Conservation (phyloP, 2,329 filamentous ascomycete species). For the Lachnellula occidentalis region DNA sequence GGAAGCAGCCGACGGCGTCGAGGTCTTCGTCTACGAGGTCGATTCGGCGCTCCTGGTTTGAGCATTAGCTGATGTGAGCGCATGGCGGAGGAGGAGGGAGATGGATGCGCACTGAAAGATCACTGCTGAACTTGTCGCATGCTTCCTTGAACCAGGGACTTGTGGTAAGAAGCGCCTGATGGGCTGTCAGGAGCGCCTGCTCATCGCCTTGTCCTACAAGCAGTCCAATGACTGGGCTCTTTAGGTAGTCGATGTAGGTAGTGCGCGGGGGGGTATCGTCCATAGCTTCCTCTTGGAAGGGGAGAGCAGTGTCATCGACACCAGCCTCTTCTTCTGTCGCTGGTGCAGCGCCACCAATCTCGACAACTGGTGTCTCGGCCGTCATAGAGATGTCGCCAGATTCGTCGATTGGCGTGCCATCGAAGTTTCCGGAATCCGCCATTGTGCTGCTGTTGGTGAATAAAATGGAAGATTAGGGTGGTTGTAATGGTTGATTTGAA, state of each 20-base stretch:
- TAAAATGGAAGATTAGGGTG: not conserved
- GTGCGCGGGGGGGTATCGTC: constrained; percentile 18
- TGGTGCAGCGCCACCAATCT: constrained; percentile 19
- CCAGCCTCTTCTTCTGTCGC: not conserved
- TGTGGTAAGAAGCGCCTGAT: constrained; percentile 68
- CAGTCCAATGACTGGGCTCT: constrained; percentile 64
- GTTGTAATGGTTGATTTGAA: not conserved
- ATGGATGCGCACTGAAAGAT: constrained; percentile 47
- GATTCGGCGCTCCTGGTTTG: constrained; percentile 55
- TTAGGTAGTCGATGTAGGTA: constrained; percentile 54
- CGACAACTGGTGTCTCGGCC: constrained; percentile 21
- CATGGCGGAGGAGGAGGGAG: constrained; percentile 20
- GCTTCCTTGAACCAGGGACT: constrained; percentile 69
- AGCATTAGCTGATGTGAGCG: not conserved
- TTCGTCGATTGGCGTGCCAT: constrained; percentile 11
- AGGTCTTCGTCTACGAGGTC: constrained; percentile 62
- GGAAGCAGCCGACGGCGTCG: constrained; percentile 70
- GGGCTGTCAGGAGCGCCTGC: constrained; percentile 65
- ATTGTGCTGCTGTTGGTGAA: constrained; percentile 10
- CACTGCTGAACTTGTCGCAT: constrained; percentile 55
- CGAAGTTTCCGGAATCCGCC: constrained; percentile 15
- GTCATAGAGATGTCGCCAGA: constrained; percentile 27
- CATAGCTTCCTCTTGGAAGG: constrained; percentile 20
- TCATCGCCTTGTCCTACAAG: constrained; percentile 56
- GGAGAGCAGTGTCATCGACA: constrained; percentile 14